Base-by-base conservation (phyloP, 2,329 filamentous ascomycete genomes). In the Exophiala lecanii-corni region DNA sequence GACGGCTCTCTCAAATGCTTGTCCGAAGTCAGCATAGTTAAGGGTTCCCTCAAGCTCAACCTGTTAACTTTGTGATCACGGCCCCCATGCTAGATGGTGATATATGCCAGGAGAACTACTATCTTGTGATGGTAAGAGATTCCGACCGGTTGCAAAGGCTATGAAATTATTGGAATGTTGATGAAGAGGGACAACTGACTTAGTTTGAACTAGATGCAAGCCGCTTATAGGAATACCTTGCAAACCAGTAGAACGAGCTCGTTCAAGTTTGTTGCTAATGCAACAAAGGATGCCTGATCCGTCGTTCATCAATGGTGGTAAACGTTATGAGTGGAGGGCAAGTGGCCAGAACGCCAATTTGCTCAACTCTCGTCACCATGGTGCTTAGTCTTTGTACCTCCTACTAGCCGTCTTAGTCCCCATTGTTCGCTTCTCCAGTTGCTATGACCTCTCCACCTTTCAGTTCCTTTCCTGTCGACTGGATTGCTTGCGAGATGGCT, bases 361-460 rank as follows among this genome's bases (percentile, higher is more conserved):
- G 32, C 32, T 35, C 32, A 35, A 15, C 25, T 35, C 32, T 35
- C 32, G 32, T 35, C 32, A 35, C 32, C 32, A 35, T 35, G 32
- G 32, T 35, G 32, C 31, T 34, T 33, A 23, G 35, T 37, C 35
- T 37, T 37, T 37, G 15, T 23, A 23, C 35, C 35, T 37, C 35
- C 35, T 21, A 23, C 15, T 23, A 37, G 35, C 19, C 35, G 35
- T 20, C 35, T 23, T 37, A 37, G 35, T 37, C 19, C 19, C 16
- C 35, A 20, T 37, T 37, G 35, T 25, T 37, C 19, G 15, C 35
- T 37, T 37, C 35, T 37, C 35, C 35, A 37, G 15, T 23, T 23
- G 35, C 15, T 37, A 37, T 37, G 16, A 37, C 35, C 35, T 37
- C 35, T 37, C 35, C 35, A n/a, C 35, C 35, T 37, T 37, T 19